These are phyloP conservation scores for Marchantia polymorpha DNA, from an alignment of 225 moss, liverwort and hornwort genomes.

Conservation along the genomic window DNA sequence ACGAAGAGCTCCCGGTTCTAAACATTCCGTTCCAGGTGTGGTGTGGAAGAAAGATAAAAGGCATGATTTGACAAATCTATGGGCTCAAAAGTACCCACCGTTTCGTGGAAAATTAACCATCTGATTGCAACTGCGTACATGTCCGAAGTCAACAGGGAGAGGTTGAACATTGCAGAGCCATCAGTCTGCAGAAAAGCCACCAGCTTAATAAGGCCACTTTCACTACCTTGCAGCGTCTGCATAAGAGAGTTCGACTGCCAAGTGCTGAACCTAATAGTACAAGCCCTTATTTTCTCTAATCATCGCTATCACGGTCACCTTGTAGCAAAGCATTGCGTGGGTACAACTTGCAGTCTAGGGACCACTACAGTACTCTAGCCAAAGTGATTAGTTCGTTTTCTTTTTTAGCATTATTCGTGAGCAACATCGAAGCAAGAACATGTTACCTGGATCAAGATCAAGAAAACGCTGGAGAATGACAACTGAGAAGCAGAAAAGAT, in stretches of 20 bases:
- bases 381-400: too few relatives aligned
- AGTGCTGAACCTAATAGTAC: too few relatives aligned
- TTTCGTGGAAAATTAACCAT: constrained; percentile 53
- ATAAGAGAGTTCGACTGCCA: too few relatives aligned
- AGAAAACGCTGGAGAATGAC: constrained; percentile 39
- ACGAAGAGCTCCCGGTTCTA: neutral
- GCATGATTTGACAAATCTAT: neutral
- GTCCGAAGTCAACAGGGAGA: constrained; percentile 70
- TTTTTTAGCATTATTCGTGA: too few relatives aligned
- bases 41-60: neutral
- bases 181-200: constrained; percentile 36
- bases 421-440: too few relatives aligned
- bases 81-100: neutral
- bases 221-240: neutral
- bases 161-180: constrained; percentile 74
- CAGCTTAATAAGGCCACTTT: neutral
- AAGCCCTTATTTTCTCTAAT: too few relatives aligned
- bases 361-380: too few relatives aligned
- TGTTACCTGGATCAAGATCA: constrained; percentile 16
- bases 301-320: too few relatives aligned
- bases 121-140: constrained; percentile 79
- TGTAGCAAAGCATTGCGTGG: too few relatives aligned
- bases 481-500: constrained; percentile 52
- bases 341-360: too few relatives aligned
- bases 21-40: neutral